Conservation (phyloP, 2,329 filamentous ascomycete genomes). For the Scedosporium boydii region DNA sequence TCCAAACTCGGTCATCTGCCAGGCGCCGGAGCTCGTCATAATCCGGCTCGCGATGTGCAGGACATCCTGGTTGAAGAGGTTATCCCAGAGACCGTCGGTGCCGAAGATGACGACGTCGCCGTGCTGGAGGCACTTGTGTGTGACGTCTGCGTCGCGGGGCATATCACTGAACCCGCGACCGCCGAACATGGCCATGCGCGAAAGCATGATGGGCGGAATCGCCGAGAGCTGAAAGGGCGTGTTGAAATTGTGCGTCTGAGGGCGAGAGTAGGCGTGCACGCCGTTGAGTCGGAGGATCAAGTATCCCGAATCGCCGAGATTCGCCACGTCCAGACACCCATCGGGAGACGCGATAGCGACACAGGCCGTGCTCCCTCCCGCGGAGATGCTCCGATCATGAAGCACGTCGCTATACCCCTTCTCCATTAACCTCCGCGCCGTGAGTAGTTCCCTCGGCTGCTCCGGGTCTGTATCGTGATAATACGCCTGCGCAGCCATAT, state of each 20-base stretch:
- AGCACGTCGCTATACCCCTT: conserved; percentile 76
- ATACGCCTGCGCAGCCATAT: conserved; percentile 75
- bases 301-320: conserved; percentile 92
- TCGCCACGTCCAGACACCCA: conserved; percentile 77
- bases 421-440: conserved; percentile 66
- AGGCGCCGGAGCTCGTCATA: conserved; percentile 68
- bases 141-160: conserved; percentile 74
- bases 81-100: conserved; percentile 94
- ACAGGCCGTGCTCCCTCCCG: conserved; percentile 86
- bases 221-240: conserved; percentile 92
- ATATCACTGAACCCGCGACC: conserved; percentile 72
- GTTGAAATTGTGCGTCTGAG: conserved; percentile 96
- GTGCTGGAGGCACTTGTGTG: conserved; percentile 67
- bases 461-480: conserved; percentile 31
- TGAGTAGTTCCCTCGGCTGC: conserved; percentile 28
- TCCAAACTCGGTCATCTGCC: conserved; percentile 51
- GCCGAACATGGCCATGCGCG: conserved; percentile 75
- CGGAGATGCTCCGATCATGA: conserved; percentile 60
- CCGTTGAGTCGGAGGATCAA: conserved; percentile 78
- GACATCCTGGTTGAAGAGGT: conserved; percentile 84
- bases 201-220: conserved; percentile 69
- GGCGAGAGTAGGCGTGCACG: conserved; percentile 71
- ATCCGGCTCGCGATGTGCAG: conserved; percentile 66
- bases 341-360: conserved; percentile 67
- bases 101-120: conserved; percentile 92